phyloP scores from a whole-genome alignment of 2,329 filamentous ascomycete species.

The Penicillium sp. region DNA sequence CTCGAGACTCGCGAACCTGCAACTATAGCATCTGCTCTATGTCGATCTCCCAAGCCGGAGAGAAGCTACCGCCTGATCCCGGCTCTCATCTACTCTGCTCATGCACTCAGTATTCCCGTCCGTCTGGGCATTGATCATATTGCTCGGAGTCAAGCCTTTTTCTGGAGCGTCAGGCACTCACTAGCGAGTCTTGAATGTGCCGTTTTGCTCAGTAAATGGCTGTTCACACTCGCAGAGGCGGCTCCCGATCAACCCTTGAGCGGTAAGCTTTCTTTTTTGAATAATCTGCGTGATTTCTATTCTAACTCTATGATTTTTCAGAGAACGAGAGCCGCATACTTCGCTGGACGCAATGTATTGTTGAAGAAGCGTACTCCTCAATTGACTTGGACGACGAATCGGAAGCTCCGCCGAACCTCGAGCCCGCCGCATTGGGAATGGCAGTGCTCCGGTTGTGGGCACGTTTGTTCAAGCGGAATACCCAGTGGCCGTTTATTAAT shows the following conservation, averaged over 20 bases:
- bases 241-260: constrained; percentile 31
- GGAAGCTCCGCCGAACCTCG: constrained; percentile 25
- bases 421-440: constrained; percentile 31
- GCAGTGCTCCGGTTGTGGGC: constrained; percentile 37
- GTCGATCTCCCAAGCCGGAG: constrained; percentile 59
- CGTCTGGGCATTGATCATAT: constrained; percentile 41
- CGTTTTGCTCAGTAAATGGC: constrained; percentile 50
- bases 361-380: constrained; percentile 37
- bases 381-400: constrained; percentile 33
- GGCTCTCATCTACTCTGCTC: constrained; percentile 68
- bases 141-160: constrained; percentile 40
- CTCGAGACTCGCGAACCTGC: constrained; percentile 67
- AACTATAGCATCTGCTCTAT: constrained; percentile 63
- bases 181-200: constrained; percentile 41
- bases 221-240: constrained; percentile 37
- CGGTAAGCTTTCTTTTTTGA: constrained; percentile 19
- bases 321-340: constrained; percentile 37
- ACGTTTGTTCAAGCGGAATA: constrained; percentile 35
- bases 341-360: constrained; percentile 35
- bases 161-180: constrained; percentile 42
- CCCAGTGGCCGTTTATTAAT: constrained; percentile 40
- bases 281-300: neutral
- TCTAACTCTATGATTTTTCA: constrained; percentile 1
- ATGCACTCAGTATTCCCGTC: constrained; percentile 63
- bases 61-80: constrained; percentile 63